Evolutionary conservation across 78 protist species (phyloP), one percentile per base, ranked within the genome.

Genomic region (Speleostelium caveatum): DNA sequence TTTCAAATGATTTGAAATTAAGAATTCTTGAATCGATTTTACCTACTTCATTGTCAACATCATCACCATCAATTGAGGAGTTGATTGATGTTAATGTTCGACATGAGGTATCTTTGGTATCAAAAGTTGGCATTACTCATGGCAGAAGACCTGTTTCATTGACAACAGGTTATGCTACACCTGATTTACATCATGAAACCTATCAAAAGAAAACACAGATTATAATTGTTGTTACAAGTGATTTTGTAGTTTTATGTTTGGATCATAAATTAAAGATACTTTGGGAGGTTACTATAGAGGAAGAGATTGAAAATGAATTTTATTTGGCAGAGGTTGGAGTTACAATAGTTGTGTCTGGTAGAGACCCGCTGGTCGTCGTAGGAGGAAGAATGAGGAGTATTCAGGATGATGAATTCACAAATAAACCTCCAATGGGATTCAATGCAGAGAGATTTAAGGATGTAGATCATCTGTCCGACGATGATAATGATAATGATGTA

Each of bases 121-220:
- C 94, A 17, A 67, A 75, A 26, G 75, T 87, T 55, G 79, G 94
- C 16, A n/a, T 87, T 24, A 42, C 86, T 41, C 53, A 45, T 45
- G 94, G 94, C n/a, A 56, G 94, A 73, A 73, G 73, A 68, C 73
- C 75, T 24, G 68, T 75, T 10, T 75, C 94, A 24, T 2, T 87
- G 7, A 71, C 67, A 62, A 30, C 77, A 12, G 94, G 94, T 17
- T 87, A 66, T 38, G 0, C 78, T 4, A 53, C 41, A 33, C 77
- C 85, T 10, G 26, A 4, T 24, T 8, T 51, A 22, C 2, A 26
- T 4, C n/a, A n/a, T n/a, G n/a, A n/a, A n/a, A n/a, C n/a, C n/a
- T 5, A 35, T 26, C 7, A 42, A 28, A 28, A 26, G 6, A 49
- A 26, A 39, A 19, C 21, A 32, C 86, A 87, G 41, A 26, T 73